Evolutionary conservation across 768 basidiomycete genomes (phyloP).

Genomic region (Phlebiopsis gigantea): DNA sequence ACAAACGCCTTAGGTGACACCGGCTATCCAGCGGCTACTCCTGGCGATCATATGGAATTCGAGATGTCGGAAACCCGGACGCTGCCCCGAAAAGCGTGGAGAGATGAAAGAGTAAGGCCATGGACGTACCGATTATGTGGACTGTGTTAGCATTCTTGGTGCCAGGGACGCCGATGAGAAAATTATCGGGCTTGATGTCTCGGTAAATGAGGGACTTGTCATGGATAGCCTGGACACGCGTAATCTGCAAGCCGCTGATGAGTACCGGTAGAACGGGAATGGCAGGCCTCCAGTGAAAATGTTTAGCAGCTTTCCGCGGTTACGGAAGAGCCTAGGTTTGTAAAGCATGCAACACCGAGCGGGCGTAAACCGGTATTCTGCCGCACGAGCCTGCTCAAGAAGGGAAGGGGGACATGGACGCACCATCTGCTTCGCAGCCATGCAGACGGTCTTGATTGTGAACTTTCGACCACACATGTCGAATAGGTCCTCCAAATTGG

Average conservation of each 20-base stretch:
- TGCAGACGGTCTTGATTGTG: conserved; percentile 94
- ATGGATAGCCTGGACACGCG: conserved; percentile 95
- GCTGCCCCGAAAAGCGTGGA: too few species aligned
- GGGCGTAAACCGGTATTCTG: too few species aligned
- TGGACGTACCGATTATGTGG: conserved; percentile 74
- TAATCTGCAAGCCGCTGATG: conserved; percentile 50
- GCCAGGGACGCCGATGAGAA: conserved; percentile 89
- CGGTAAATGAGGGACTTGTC: conserved; percentile 98
- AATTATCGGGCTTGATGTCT: conserved; percentile 99
- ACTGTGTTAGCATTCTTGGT: conserved; percentile 87
- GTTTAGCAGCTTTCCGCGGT: too few species aligned
- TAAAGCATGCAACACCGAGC: too few species aligned
- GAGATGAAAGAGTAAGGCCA: not conserved
- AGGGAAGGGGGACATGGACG: conserved; percentile 25
- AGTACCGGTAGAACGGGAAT: not conserved
- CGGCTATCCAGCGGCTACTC: too few species aligned
- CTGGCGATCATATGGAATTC: too few species aligned
- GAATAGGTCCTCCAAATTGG: conserved; percentile 95
- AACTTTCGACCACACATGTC: conserved; percentile 99
- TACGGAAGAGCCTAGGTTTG: too few species aligned
- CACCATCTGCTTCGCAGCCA: conserved; percentile 99
- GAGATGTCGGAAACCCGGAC: too few species aligned
- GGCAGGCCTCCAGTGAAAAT: not conserved
- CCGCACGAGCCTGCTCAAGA: too few species aligned
- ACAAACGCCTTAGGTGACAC: not conserved